Conservation (phyloP, 1,284 basidiomycete species). For the Sparassis latifolia region DNA sequence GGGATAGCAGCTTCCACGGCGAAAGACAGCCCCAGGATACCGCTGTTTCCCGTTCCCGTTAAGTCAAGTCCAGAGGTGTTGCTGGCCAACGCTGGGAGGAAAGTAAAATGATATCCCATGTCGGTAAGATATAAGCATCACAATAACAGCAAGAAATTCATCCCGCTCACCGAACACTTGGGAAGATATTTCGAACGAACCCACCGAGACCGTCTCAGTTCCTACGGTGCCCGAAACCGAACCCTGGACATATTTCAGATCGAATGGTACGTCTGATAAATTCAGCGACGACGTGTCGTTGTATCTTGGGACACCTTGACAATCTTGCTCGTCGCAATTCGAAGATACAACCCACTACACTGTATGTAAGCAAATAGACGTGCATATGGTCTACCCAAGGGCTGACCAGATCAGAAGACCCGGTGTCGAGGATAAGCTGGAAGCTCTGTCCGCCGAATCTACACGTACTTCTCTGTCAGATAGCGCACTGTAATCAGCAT, state of each 20-base stretch:
- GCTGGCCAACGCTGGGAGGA: conserved; percentile 38
- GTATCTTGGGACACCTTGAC: conserved; percentile 27
- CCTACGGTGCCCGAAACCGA: conserved; percentile 38
- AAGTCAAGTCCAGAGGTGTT: conserved; percentile 39
- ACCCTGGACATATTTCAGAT: conserved; percentile 40
- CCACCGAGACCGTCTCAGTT: conserved; percentile 38
- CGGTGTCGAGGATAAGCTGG: conserved; percentile 50
- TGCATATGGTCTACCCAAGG: not conserved
- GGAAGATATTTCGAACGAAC: conserved; percentile 32
- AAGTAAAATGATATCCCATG: conserved; percentile 3
- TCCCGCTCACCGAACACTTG: conserved; percentile 34
- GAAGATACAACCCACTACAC: conserved; percentile 32
- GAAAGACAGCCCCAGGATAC: conserved; percentile 52
- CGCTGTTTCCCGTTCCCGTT: conserved; percentile 43
- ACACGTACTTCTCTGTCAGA: conserved; percentile 7
- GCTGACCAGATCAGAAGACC: conserved; percentile 45
- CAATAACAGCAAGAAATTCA: not conserved
- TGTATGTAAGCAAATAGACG: conserved; percentile 9
- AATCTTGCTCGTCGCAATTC: conserved; percentile 27
- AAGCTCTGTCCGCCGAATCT: conserved; percentile 43
- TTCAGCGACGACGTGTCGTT: conserved; percentile 21
- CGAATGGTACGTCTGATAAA: conserved; percentile 29
- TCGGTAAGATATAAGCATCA: not conserved
- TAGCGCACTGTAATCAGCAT: conserved; percentile 2
- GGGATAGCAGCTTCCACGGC: conserved; percentile 42